A percentile compares a stretch with the other conserved stretches of the same genome.
These are phyloP conservation scores for Pseudogymnoascus sp. DNA, from an alignment of 2,329 filamentous ascomycete species.

Conservation along the genomic window DNA sequence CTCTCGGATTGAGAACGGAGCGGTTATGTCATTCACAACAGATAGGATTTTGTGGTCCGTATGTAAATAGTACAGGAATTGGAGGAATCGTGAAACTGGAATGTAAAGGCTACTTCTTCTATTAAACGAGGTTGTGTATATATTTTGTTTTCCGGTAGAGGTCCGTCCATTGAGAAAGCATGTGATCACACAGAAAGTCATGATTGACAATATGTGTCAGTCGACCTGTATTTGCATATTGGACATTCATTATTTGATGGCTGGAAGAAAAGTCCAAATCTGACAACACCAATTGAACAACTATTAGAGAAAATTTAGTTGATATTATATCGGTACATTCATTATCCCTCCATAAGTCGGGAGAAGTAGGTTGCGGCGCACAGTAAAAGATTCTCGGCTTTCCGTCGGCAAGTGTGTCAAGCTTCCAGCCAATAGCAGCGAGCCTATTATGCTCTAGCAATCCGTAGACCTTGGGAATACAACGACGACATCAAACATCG, in stretches of 20 bases:
- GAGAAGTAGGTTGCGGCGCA: background rate
- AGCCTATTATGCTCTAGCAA: conserved; percentile 9
- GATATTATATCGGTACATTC: background rate
- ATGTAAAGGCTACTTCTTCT: background rate
- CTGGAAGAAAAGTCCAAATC: background rate
- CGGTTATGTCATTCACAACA: background rate
- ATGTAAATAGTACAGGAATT: background rate
- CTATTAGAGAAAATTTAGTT: background rate
- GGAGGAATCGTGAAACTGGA: background rate
- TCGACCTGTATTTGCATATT: background rate
- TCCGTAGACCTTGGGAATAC: background rate
- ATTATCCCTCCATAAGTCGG: background rate
- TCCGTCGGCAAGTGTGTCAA: conserved; percentile 7
- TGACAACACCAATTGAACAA: background rate
- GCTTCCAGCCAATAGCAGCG: conserved; percentile 6
- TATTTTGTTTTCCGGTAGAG: background rate
- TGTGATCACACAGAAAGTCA: background rate
- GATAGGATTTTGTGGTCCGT: background rate
- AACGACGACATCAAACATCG: conserved; percentile 7
- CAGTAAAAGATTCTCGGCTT: conserved; percentile 7
- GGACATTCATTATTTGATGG: background rate
- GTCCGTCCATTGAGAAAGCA: background rate
- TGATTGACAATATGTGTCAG: background rate
- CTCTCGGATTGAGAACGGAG: conserved; percentile 53
- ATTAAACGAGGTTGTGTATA: background rate